Conservation (phyloP, 1,284 basidiomycete genomes). For the Ganoderma sinense region DNA sequence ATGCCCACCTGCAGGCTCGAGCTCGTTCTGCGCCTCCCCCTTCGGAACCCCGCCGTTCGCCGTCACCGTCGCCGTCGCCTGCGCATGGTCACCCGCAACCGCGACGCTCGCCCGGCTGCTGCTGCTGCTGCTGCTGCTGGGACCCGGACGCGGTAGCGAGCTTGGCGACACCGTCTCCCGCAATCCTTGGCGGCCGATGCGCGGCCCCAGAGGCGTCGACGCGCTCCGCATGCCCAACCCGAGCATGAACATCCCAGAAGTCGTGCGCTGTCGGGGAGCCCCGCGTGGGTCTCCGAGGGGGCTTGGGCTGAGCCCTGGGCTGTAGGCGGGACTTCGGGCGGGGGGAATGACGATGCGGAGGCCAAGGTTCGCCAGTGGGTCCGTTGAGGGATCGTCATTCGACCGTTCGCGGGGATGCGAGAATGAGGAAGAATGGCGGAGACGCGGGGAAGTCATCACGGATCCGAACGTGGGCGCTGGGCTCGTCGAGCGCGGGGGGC, state of each 20-base stretch:
- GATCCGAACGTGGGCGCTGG: conserved; percentile 67
- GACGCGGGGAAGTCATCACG: conserved; percentile 68
- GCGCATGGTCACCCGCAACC: conserved; percentile 7
- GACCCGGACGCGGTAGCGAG: conserved; percentile 20
- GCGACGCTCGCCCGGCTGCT: conserved; percentile 15
- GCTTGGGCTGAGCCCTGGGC: conserved; percentile 28
- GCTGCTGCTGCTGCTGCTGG: conserved; percentile 15
- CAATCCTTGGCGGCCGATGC: conserved; percentile 16
- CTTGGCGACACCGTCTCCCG: conserved; percentile 21
- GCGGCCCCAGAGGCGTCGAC: conserved; percentile 38
- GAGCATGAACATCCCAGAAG: conserved; percentile 69
- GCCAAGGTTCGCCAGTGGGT: conserved; percentile 58
- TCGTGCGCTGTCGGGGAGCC: conserved; percentile 49
- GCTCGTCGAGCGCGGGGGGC: conserved; percentile 49
- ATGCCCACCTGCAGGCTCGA: background rate
- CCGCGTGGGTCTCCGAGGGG: conserved; percentile 25
- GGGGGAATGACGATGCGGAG: conserved; percentile 65
- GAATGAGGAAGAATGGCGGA: conserved; percentile 56
- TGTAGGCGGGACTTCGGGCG: conserved; percentile 22
- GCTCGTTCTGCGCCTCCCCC: background rate
- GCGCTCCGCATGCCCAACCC: conserved; percentile 54
- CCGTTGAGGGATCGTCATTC: conserved; percentile 29
- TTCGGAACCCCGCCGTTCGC: conserved; percentile 6
- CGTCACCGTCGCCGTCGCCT: conserved; percentile 11
- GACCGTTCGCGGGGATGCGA: conserved; percentile 34